Evolutionary conservation across 148 eudicot species (phyloP).

Genomic region (Rhododendron molle): DNA sequence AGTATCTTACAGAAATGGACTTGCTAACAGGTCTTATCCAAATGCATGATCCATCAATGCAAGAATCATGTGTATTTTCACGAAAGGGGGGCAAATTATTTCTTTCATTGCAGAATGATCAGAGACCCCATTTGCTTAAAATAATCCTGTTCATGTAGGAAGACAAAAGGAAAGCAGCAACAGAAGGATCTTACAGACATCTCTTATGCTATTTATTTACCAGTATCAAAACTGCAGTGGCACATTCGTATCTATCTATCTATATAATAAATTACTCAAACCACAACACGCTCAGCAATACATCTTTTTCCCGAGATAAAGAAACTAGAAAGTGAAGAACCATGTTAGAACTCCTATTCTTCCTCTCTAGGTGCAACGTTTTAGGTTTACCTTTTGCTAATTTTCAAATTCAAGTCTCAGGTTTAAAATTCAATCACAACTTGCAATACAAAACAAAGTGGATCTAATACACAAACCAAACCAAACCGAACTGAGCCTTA

Average conservation of each 20-base stretch:
- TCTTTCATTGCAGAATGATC: background rate
- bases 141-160: background rate
- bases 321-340: background rate
- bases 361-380: background rate
- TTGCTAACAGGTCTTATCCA: background rate
- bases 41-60: background rate
- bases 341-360: background rate
- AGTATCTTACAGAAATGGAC: background rate
- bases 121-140: background rate
- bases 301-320: background rate
- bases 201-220: background rate
- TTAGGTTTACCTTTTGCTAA: background rate
- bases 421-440: background rate
- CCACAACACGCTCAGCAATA: background rate
- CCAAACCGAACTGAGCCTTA: background rate
- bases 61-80: background rate
- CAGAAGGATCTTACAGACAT: background rate
- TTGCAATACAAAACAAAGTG: background rate
- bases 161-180: background rate
- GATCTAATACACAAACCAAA: background rate
- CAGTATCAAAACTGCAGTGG: background rate
- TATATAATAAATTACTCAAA: background rate
- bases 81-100: background rate
- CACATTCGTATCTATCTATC: background rate
- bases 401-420: background rate